Percentiles rank a stretch among this genome's conserved stretches.
These are phyloP conservation scores for Tilletia setariae DNA, from an alignment of 1,284 basidiomycete genomes.

Conservation along the genomic window DNA sequence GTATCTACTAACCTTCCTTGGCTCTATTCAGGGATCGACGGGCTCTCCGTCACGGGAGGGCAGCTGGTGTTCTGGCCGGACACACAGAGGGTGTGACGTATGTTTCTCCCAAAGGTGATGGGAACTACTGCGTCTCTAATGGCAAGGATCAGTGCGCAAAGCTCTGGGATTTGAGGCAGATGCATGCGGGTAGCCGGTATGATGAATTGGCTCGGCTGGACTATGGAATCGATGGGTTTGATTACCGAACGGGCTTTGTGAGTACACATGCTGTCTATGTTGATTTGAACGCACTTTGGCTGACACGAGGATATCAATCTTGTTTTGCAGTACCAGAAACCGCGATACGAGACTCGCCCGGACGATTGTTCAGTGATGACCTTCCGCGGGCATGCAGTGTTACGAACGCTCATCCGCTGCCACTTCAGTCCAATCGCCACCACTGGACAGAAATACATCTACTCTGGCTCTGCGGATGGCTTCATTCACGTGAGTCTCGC, in stretches of 20 bases:
- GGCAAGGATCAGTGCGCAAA: constrained; percentile 92
- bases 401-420: constrained; percentile 88
- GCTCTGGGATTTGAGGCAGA: constrained; percentile 91
- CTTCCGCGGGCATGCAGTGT: constrained; percentile 80
- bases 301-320: not conserved
- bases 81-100: constrained; percentile 70
- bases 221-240: constrained; percentile 69
- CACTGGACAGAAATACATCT: constrained; percentile 88
- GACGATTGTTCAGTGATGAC: constrained; percentile 93
- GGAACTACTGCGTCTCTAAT: constrained; percentile 92
- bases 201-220: constrained; percentile 56
- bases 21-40: constrained; percentile 72
- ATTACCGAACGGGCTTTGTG: constrained; percentile 65
- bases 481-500: constrained; percentile 45
- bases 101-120: constrained; percentile 65
- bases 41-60: constrained; percentile 71
- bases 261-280: not conserved
- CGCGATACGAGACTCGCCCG: constrained; percentile 64
- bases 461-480: constrained; percentile 81
- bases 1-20: not conserved
- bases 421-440: constrained; percentile 89
- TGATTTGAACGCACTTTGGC: not conserved
- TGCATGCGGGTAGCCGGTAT: constrained; percentile 57
- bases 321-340: constrained; percentile 54
- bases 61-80: constrained; percentile 86